Base-by-base conservation (phyloP, 805 yeast genomes). In the Myxozyma lipomycoides region DNA sequence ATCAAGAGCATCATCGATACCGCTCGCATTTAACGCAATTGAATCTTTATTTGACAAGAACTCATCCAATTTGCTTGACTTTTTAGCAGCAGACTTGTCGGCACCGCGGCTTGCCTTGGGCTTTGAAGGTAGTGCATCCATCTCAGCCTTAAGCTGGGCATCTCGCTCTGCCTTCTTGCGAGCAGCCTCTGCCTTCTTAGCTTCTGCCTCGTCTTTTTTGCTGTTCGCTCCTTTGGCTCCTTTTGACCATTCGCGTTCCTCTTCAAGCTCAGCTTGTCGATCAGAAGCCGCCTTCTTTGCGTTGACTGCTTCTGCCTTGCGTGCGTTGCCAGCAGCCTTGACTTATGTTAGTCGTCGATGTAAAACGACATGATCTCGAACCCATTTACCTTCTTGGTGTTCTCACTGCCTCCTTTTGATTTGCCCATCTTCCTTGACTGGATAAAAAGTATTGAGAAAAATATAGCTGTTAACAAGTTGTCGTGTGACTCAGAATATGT, bases 91-190 rank as follows among this genome's bases (percentile, higher is more conserved):
- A 53, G 81, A 75, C 67, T 82, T 83, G 46, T 78, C 83, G 9
- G 83, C 81, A 43, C 88, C 88, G 68, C 86, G 78, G 37, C 73
- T 63, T 40, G 70, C 21, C 37, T 62, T 60, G 1, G 84, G 78
- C 66, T 82, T 83, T 6, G 79, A 57, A 1, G 86, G 86, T 59
- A 81, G 66, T 17, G 82, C 71, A 15, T 74, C 83, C 62, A 82
- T 87, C 66, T 83, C 90, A 7, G 78, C 83, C 55, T 73, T 71
- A 56, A 85, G 67, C 53, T 79, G 69, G 1, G 81, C 80, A 39
- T 86, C 93, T 61, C 93, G 76, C 64, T 86, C 93, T n/a, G 86
- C 84, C 73, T 86, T 86, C 73, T 83, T 84, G 49, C 81, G 75
- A 6, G 83, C 81, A 3, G 86, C 90, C 61, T 84, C 90, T 45